Base-by-base conservation (phyloP, 805 yeast genomes). In the Barnettozyma siamensis region DNA sequence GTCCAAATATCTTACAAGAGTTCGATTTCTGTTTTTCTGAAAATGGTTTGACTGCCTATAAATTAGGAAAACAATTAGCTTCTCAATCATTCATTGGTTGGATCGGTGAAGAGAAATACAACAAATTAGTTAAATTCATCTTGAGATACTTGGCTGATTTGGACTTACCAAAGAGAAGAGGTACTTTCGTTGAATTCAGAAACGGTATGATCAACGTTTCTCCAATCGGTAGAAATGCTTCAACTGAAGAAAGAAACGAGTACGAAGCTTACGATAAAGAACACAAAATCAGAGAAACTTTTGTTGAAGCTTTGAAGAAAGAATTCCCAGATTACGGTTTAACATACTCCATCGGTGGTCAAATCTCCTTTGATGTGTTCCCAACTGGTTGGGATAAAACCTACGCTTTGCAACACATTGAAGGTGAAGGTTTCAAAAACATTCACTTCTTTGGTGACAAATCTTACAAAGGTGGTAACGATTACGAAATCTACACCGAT, bases 311-410 rank as follows among this genome's bases (percentile, higher is more conserved):
- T 40, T 76, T 93, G 62, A 85, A 76, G 69, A 76, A 78, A 62
- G 77, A 80, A 59, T 93, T 93, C 75, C 66, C 91, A 43, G 91
- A 89, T 66, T 73, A 73, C 58, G 84, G 83, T 42, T 76, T 93
- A 62, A 91, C 98, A 53, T 93, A 84, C 77, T 93, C 99, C 45
- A 93, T 93, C 52, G 99, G 99, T 67, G 99, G 99, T 57, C 98
- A 93, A 76, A 93, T 93, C 65, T 91, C 98, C 28, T 93, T 93
- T 59, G 99, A 93, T 61, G 98, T 93, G 50, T 93, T 93, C 91
- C 99, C 99, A 73, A 87, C 96, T 50, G 99, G 99, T 62, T 93
- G 99, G 99, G 99, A 93, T 70, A 93, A 93, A 79, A 93, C 99
- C 48, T 93, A 91, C 74, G 87, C 95, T 68, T 78, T 93, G 63